Evolutionary conservation across 768 basidiomycete genomes (phyloP).

Genomic region (Phlebiopsis flavidoalba): DNA sequence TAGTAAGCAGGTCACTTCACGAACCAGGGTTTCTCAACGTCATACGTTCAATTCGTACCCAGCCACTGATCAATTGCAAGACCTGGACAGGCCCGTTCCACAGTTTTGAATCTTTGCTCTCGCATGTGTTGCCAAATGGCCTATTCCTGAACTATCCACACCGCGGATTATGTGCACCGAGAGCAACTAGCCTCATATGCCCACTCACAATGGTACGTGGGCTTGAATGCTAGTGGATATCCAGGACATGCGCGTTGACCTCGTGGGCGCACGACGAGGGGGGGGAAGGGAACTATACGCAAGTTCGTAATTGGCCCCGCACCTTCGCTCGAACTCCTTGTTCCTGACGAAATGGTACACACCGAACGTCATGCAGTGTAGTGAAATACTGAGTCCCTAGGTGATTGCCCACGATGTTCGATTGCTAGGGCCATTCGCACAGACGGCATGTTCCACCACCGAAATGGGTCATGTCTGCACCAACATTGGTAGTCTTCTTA

Average conservation of each 20-base stretch:
- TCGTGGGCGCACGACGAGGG: too few relatives aligned
- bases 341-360: conserved; percentile 88
- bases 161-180: too few relatives aligned
- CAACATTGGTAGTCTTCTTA: conserved; percentile 80
- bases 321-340: conserved; percentile 95
- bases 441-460: conserved; percentile 89
- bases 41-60: too few relatives aligned
- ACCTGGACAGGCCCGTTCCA: too few relatives aligned
- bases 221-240: not conserved
- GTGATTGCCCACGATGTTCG: conserved; percentile 82
- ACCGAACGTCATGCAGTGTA: conserved; percentile 78
- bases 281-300: conserved; percentile 92
- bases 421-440: conserved; percentile 76
- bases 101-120: too few relatives aligned
- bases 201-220: conserved; percentile 77
- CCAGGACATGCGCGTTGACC: not conserved
- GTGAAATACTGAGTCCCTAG: conserved; percentile 79
- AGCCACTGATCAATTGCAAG: too few relatives aligned
- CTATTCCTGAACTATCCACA: too few relatives aligned
- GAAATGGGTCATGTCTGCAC: conserved; percentile 77
- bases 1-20: too few relatives aligned
- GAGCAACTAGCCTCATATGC: too few relatives aligned
- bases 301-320: conserved; percentile 84
- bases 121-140: too few relatives aligned
- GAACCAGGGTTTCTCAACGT: too few relatives aligned